Evolutionary conservation across 1,139 yeast genomes (phyloP), one percentile per base, ranked within the genome.

Genomic region (Yamadazyma jaroonii): DNA sequence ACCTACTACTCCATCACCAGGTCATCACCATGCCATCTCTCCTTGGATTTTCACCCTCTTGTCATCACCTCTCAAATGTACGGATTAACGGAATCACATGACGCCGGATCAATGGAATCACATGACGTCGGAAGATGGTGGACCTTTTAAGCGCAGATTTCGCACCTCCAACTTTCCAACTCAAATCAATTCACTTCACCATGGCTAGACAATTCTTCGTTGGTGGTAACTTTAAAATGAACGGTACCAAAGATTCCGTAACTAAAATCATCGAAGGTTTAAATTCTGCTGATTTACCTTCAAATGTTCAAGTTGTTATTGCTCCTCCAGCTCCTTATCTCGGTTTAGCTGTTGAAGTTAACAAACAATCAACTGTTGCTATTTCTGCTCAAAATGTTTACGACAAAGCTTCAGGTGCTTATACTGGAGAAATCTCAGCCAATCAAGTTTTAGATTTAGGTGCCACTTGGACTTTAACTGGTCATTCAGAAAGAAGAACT

Each of bases 401-500:
- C 69, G 70, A 74, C 66, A 87, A 88, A 79, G 81, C 81, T 47
- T 78, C 90, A 42, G 98, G 99, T 73, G 98, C 99, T 46, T 92
- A 64, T 85, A 92, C 98, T 49, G 99, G 99, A 64, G 99, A 94
- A 74, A 81, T 85, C 61, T 83, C 95, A 43, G 92, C 94, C 42
- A 80, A 77, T 46, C 89, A 89, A 72, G 68, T 92, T 62, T 83
- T 86, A 74, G 99, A 92, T 64, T 77, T 84, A 57, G 96, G 96
- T 53, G 94, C 89, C 54, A 78, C 77, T 49, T 94, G 97, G 97
- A 95, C 92, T 50, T 81, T 92, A 61, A 77, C 94, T 52, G 99
- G 99, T 56, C 99, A 92, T 81, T 88, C 97, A 46, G 99, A 92
- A 77, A 90, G 99, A 79, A 88, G 99, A 77, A 83, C 95, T 53